Evolutionary conservation across 192 early-diverging fungal genomes (phyloP).

Genomic region (Paraglomus occultum): DNA sequence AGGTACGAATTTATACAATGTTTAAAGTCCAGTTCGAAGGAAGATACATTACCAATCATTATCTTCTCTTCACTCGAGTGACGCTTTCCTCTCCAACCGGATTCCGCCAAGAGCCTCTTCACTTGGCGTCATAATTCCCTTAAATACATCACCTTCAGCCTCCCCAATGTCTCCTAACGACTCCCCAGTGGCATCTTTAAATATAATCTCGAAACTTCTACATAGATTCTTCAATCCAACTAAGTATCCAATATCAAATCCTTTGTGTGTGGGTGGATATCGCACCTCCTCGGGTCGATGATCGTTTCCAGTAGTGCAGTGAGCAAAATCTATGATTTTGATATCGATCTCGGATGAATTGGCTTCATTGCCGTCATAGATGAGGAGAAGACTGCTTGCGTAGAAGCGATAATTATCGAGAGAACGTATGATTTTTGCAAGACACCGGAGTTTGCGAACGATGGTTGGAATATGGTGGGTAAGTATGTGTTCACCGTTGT

Average conservation of each 20-base stretch:
- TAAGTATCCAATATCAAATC: slow-evolving; percentile 79
- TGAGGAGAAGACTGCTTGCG: slow-evolving; percentile 81
- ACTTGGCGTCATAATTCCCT: background rate
- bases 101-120: too few species aligned
- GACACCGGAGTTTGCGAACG: slow-evolving; percentile 66
- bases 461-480: slow-evolving; percentile 80
- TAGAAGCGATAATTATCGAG: slow-evolving; percentile 90
- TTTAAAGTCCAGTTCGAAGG: too few species aligned
- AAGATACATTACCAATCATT: too few species aligned
- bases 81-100: too few species aligned
- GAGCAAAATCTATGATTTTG: slow-evolving; percentile 96
- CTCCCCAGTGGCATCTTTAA: slow-evolving; percentile 5
- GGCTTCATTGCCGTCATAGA: slow-evolving; percentile 79
- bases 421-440: slow-evolving; percentile 72
- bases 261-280: slow-evolving; percentile 47
- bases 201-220: slow-evolving; percentile 56
- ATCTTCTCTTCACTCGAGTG: too few species aligned
- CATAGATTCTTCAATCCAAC: slow-evolving; percentile 73
- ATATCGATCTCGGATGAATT: slow-evolving; percentile 64
- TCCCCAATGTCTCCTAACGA: slow-evolving; percentile 12
- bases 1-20: too few species aligned
- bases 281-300: slow-evolving; percentile 32
- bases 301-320: slow-evolving; percentile 68
- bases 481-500: slow-evolving; percentile 76
- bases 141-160: slow-evolving; percentile 12